Conservation (phyloP, 2,329 filamentous ascomycete genomes). For the Epicoccum nigrum region DNA sequence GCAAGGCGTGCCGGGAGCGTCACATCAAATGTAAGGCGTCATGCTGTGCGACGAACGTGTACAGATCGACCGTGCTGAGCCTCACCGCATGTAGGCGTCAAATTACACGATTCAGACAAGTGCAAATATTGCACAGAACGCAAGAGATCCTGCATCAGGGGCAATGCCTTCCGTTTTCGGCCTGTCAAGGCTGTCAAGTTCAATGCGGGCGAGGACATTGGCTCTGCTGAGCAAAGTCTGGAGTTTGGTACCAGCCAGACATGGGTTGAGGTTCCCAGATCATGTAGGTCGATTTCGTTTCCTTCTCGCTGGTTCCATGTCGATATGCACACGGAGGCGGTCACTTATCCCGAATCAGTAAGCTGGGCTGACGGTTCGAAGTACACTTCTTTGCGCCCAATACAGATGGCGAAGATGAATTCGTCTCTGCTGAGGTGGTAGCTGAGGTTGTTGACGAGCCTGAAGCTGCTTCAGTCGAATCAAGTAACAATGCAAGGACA, state of each 20-base stretch:
- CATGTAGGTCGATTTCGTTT: constrained; percentile 21
- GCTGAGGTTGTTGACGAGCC: constrained; percentile 17
- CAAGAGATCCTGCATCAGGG: constrained; percentile 34
- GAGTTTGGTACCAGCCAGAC: constrained; percentile 34
- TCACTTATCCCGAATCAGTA: neutral
- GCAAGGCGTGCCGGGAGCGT: constrained; percentile 40
- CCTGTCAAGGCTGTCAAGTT: constrained; percentile 40
- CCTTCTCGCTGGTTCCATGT: neutral
- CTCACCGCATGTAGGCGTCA: constrained; percentile 27
- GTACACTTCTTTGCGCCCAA: constrained; percentile 40
- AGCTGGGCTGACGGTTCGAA: constrained; percentile 14
- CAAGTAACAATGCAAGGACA: constrained; percentile 1
- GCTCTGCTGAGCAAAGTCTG: constrained; percentile 37
- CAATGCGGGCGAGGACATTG: constrained; percentile 40
- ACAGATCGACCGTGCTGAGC: constrained; percentile 14
- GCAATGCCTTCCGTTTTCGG: constrained; percentile 41
- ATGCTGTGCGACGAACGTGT: constrained; percentile 3
- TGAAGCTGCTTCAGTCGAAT: constrained; percentile 19
- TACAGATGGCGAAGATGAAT: constrained; percentile 33
- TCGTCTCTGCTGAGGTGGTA: constrained; percentile 10
- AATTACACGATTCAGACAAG: constrained; percentile 35
- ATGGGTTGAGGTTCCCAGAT: constrained; percentile 37
- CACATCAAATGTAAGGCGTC: constrained; percentile 39
- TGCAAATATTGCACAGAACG: constrained; percentile 42
- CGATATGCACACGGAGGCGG: neutral